Percentiles rank a stretch among this genome's conserved stretches.
Conservation (phyloP, 2,329 filamentous ascomycete genomes). For the Leptographium flavum region DNA sequence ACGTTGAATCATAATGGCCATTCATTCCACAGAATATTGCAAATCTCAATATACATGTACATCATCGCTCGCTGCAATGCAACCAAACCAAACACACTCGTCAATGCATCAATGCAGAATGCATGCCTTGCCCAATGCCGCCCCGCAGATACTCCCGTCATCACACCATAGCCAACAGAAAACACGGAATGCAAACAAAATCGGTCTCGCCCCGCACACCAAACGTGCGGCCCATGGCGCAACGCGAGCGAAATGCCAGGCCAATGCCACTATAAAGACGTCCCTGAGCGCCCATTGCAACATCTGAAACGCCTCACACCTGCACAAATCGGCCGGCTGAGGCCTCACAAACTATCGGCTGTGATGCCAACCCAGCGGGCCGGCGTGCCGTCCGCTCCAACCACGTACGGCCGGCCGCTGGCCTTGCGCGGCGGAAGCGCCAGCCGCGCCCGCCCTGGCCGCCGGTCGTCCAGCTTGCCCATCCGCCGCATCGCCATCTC, state of each 20-base stretch:
- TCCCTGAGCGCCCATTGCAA: not conserved
- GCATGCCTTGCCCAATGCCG: not conserved
- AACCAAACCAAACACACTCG: not conserved
- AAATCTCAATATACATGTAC: no score
- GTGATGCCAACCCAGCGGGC: slow-evolving; percentile 34
- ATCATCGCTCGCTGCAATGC: no score
- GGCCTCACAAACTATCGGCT: not conserved
- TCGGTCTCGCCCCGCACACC: not conserved
- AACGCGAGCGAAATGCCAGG: not conserved
- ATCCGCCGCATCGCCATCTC: slow-evolving; percentile 57
- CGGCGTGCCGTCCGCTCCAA: slow-evolving; percentile 44
- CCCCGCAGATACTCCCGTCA: not conserved
- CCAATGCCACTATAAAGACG: not conserved
- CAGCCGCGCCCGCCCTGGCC: slow-evolving; percentile 53
- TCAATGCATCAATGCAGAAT: not conserved
- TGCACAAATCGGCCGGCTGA: not conserved
- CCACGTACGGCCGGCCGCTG: slow-evolving; percentile 36
- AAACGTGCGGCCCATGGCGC: not conserved
- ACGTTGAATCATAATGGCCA: no score
- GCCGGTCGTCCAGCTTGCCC: slow-evolving; percentile 51
- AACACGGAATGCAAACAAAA: not conserved
- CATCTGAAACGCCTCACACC: not conserved
- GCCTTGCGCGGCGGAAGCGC: slow-evolving; percentile 51
- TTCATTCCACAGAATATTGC: no score
- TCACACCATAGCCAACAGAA: not conserved